phyloP scores from a whole-genome alignment of 257 asterid genomes.

The Gardenia jasminoides region DNA sequence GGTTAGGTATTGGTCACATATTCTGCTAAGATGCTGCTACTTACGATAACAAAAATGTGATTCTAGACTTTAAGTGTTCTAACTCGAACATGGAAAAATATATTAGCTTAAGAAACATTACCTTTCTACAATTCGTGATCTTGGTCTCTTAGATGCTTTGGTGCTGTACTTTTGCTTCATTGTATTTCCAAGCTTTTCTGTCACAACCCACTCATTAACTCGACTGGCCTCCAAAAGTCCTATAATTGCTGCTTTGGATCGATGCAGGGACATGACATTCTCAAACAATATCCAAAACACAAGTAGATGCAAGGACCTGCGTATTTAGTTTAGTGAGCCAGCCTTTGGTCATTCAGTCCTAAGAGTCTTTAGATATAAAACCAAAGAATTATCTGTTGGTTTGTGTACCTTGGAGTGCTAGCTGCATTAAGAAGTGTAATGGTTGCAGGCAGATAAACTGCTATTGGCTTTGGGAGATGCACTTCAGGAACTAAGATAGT shows the following conservation, averaged over 20 bases:
- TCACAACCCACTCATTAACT: constrained; percentile 87
- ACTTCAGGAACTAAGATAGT: constrained; percentile 83
- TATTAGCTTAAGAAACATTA: constrained; percentile 16
- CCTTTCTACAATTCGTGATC: constrained; percentile 62
- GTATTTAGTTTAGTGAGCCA: constrained; percentile 14
- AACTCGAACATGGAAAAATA: neutral
- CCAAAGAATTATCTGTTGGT: constrained; percentile 1
- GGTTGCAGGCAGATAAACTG: constrained; percentile 83
- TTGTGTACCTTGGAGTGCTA: constrained; percentile 64
- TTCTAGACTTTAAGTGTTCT: neutral
- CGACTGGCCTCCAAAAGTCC: constrained; percentile 80
- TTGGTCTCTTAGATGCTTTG: constrained; percentile 46
- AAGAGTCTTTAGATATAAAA: neutral
- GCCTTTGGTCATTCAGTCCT: neutral
- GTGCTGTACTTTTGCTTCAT: constrained; percentile 46
- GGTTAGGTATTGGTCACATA: neutral
- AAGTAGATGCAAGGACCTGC: constrained; percentile 73
- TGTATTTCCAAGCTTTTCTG: constrained; percentile 80
- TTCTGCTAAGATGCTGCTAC: neutral
- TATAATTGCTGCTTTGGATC: constrained; percentile 82
- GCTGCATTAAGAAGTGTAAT: constrained; percentile 78
- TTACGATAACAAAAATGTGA: too few species aligned
- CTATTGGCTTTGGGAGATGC: constrained; percentile 66
- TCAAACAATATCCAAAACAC: constrained; percentile 82
- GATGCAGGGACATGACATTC: constrained; percentile 89